Conservation (phyloP, 768 basidiomycete species). For the Lanmaoa rubissima region DNA sequence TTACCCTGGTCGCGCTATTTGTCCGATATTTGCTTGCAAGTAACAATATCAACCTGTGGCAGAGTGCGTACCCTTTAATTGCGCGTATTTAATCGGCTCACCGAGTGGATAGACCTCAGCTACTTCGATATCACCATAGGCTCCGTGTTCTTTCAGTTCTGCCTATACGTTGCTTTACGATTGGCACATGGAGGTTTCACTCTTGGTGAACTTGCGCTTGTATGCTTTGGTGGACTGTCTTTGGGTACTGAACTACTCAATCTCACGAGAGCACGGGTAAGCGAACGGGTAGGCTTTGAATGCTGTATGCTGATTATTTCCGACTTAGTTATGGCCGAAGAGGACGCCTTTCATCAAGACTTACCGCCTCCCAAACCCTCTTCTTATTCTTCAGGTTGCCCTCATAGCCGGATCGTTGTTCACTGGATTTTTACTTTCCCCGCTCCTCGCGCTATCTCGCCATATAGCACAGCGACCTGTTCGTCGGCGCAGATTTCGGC, state of each 20-base stretch:
- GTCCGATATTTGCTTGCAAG: conserved; percentile 46
- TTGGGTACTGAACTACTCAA: conserved; percentile 85
- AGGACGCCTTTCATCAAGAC: conserved; percentile 86
- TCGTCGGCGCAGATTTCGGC: conserved; percentile 75
- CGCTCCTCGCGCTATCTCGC: conserved; percentile 86
- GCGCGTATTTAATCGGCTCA: neutral
- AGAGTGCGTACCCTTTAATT: conserved; percentile 47
- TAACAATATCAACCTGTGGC: conserved; percentile 59
- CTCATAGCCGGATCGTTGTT: conserved; percentile 90
- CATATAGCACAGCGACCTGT: conserved; percentile 87
- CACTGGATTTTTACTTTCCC: conserved; percentile 93
- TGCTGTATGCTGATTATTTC: conserved; percentile 1
- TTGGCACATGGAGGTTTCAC: conserved; percentile 95
- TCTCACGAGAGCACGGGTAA: conserved; percentile 77
- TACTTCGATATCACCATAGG: conserved; percentile 70
- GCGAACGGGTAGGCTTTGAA: conserved; percentile 22
- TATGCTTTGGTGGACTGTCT: conserved; percentile 85
- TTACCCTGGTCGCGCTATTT: conserved; percentile 49
- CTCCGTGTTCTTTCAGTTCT: conserved; percentile 86
- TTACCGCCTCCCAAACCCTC: conserved; percentile 87
- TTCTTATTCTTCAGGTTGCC: conserved; percentile 89
- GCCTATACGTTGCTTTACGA: conserved; percentile 84
- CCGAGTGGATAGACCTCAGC: conserved; percentile 58
- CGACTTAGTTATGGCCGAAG: conserved; percentile 68
- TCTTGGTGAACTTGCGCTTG: conserved; percentile 87